Conservation (phyloP, 495 filamentous ascomycete species). For the Xylaria acuta region DNA sequence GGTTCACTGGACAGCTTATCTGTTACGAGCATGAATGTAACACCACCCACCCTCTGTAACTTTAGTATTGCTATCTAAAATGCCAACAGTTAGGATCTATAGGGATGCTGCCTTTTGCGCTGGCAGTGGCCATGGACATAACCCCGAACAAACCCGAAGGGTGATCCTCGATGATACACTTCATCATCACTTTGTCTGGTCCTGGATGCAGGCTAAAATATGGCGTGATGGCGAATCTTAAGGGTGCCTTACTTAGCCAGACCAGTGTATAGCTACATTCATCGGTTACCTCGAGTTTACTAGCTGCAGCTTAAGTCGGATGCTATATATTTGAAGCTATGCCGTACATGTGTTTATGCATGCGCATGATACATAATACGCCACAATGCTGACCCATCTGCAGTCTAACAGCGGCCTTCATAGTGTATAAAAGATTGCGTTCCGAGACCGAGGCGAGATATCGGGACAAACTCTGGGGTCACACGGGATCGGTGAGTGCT, state of each 20-base stretch:
- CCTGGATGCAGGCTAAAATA: not conserved
- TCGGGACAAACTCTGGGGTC: conserved; percentile 12
- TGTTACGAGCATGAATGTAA: not conserved
- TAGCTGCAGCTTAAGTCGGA: not conserved
- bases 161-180: not conserved
- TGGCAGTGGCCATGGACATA: not conserved
- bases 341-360: not conserved
- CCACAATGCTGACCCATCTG: conserved; percentile 18
- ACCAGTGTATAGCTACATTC: not conserved
- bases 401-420: not conserved
- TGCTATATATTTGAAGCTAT: not conserved
- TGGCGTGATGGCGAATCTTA: conserved; percentile 7
- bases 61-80: not conserved
- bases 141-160: not conserved
- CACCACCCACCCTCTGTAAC: not conserved
- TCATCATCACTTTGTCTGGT: not conserved
- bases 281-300: not conserved
- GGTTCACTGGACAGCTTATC: not conserved
- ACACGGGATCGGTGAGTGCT: not conserved
- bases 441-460: conserved; percentile 21
- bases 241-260: not conserved
- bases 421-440: not conserved
- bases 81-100: not conserved
- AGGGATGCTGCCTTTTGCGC: not conserved
- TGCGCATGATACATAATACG: conserved; percentile 4